These are phyloP conservation scores for Podospora tetraspora DNA, from an alignment of 495 filamentous ascomycete species.

Conservation along the genomic window DNA sequence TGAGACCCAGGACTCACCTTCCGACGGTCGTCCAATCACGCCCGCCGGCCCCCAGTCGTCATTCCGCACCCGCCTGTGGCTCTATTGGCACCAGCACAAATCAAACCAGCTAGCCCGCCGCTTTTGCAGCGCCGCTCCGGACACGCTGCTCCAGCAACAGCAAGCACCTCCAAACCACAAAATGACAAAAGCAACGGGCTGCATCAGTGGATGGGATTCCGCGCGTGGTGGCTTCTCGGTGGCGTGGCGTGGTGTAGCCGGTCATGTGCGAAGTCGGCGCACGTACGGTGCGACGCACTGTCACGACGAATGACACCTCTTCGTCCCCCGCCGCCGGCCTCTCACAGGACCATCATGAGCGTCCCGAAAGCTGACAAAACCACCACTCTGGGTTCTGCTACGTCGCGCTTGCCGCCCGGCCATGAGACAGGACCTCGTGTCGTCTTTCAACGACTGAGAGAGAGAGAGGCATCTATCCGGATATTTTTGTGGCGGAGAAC, in stretches of 20 bases:
- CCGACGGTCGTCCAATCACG: constrained; percentile 6
- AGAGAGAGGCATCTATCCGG: neutral
- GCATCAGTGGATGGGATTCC: neutral
- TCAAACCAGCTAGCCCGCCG: constrained; percentile 1
- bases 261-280: neutral
- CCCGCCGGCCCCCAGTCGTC: constrained; percentile 1
- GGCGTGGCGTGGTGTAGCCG: neutral
- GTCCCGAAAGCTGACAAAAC: neutral
- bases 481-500: neutral
- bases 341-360: neutral
- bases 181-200: neutral
- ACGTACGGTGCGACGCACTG: neutral
- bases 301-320: neutral
- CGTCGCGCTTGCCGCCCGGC: constrained; percentile 11
- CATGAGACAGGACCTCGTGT: constrained; percentile 1
- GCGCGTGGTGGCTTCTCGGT: neutral
- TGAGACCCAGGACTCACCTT: neutral
- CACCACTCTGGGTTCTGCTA: neutral
- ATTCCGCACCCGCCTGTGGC: constrained; percentile 2
- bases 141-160: neutral
- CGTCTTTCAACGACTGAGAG: neutral
- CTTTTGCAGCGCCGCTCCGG: constrained; percentile 1
- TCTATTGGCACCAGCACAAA: constrained; percentile 6
- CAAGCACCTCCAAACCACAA: neutral
- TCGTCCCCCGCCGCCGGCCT: neutral